Percentiles rank a stretch among this genome's conserved stretches.
Conservation (phyloP, 345 rosid species). For the Dimocarpus longan region DNA sequence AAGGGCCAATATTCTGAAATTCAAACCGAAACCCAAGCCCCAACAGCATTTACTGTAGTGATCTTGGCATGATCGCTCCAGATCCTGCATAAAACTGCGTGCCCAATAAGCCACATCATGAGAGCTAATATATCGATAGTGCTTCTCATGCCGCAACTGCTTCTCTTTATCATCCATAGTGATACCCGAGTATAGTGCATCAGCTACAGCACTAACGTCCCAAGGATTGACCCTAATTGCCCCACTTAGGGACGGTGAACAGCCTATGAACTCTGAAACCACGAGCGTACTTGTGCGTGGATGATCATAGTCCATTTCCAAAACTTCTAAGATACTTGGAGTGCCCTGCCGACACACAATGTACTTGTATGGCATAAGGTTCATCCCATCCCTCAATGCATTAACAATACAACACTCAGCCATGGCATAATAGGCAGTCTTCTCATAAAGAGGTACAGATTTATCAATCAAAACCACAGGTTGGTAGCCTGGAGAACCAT, state of each 20-base stretch:
- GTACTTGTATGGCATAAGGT: conserved; percentile 53
- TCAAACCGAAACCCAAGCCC: conserved; percentile 51
- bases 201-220: conserved; percentile 49
- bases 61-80: conserved; percentile 49
- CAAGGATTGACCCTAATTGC: conserved; percentile 58
- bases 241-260: conserved; percentile 57
- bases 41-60: conserved; percentile 49
- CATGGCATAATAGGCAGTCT: conserved; percentile 55
- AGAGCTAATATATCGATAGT: conserved; percentile 54
- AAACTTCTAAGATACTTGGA: conserved; percentile 31
- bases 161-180: conserved; percentile 46
- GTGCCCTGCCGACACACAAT: conserved; percentile 51
- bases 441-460: conserved; percentile 46
- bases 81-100: conserved; percentile 43
- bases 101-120: conserved; percentile 73
- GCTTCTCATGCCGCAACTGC: conserved; percentile 47
- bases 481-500: conserved; percentile 42
- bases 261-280: conserved; percentile 53
- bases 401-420: conserved; percentile 56
- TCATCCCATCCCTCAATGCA: conserved; percentile 59
- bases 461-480: conserved; percentile 54
- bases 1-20: conserved; percentile 44
- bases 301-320: conserved; percentile 36
- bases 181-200: conserved; percentile 40
- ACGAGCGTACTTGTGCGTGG: conserved; percentile 49